Conservation (phyloP, 345 rosid genomes). For the Populus nigra region DNA sequence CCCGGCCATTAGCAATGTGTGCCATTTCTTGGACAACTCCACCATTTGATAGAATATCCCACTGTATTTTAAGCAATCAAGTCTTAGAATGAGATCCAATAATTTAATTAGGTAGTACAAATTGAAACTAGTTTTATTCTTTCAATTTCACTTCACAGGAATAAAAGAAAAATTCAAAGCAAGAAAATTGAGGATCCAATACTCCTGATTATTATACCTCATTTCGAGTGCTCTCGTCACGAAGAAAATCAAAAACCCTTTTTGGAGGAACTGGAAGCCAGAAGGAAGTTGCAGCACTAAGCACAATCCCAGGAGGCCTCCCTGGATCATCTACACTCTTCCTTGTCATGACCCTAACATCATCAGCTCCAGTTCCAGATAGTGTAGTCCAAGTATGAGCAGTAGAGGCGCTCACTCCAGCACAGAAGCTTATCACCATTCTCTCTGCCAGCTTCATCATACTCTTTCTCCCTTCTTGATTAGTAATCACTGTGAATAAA, state of each 20-base stretch:
- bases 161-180: neutral
- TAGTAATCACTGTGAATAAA: constrained; percentile 47
- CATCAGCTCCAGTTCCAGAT: constrained; percentile 65
- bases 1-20: constrained; percentile 80
- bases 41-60: constrained; percentile 83
- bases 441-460: constrained; percentile 79
- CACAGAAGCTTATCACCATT: constrained; percentile 71
- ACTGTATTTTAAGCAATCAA: constrained; percentile 39
- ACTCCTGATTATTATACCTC: constrained; percentile 42
- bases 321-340: constrained; percentile 81
- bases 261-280: constrained; percentile 82
- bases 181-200: neutral
- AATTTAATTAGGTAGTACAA: too few relatives aligned
- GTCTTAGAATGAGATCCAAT: neutral
- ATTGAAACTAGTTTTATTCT: neutral
- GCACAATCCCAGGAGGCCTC: constrained; percentile 72
- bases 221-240: constrained; percentile 65
- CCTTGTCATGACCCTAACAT: constrained; percentile 74
- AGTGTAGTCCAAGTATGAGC: constrained; percentile 71
- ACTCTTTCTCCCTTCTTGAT: constrained; percentile 64
- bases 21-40: constrained; percentile 70
- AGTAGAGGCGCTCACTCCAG: constrained; percentile 66
- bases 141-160: neutral
- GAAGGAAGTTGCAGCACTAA: constrained; percentile 88
- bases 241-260: constrained; percentile 69